Base-by-base conservation (phyloP, 2,329 filamentous ascomycete species). In the Aspergillus arachidicola region DNA sequence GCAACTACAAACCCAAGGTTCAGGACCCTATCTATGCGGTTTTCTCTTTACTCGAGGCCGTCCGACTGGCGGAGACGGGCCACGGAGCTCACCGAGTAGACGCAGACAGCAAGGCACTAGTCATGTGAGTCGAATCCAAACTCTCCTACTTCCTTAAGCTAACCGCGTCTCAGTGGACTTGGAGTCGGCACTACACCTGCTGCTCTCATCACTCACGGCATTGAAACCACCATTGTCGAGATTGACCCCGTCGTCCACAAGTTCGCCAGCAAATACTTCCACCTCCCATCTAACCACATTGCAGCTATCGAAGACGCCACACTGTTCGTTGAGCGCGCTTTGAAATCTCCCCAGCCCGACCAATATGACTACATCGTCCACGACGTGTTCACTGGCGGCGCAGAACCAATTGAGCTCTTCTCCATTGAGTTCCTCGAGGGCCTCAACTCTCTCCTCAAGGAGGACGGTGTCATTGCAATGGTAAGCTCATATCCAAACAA, bases 381-480 rank as follows among this genome's bases (percentile, higher is more conserved):
- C 76, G 95, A 99, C 70, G 95, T 99, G 28, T 99, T 99, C 76
- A 99, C 95, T 0, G 95, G 95, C 28, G 95, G 95, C 58, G 94
- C 93, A 0, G 95, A 98, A 76, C 95, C 95, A 0, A 87, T 94
- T 3, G 84, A 89, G 9, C 86, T 99, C 9, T 99, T 99, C 79
- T 98, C 94, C 0, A 77, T 89, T 6, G 90, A 95, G 70, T 98
- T 99, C 72, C 80, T 99, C 50, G 78, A 85, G 58, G 87, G 90
- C 6, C 82, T 99, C 1, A 81, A 87, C 67, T 76, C 84, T 5
- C 84, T 98, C 7, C 83, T 99, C 53, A 91, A 88, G 66, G 86
- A 89, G 0, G 86, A 92, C 58, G 95, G 95, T 48, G 89, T 92
- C 16, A 90, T 97, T 71, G 94, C 94, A 6, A 95, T 99, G 76